Percentiles rank a stretch among this genome's conserved stretches.
Conservation (phyloP, 1,284 basidiomycete genomes). For the Pyrrhoderma noxium region DNA sequence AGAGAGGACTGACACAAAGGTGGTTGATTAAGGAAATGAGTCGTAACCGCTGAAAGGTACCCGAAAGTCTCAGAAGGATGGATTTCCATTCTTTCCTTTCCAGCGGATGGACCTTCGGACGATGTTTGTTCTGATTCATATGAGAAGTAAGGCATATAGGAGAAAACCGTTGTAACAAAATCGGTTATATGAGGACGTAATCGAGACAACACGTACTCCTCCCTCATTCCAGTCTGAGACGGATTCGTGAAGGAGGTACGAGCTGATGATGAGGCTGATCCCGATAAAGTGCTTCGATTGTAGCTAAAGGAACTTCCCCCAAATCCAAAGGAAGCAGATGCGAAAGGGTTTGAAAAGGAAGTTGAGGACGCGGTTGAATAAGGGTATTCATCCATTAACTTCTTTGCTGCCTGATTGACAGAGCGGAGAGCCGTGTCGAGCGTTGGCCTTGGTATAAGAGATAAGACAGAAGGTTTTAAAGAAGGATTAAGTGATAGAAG, state of each 20-base stretch:
- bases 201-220: conserved; percentile 66
- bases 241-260: conserved; percentile 21
- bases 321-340: conserved; percentile 19
- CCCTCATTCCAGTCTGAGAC: conserved; percentile 54
- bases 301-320: conserved; percentile 19
- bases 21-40: conserved; percentile 60
- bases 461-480: conserved; percentile 58
- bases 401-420: conserved; percentile 59
- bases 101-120: conserved; percentile 36
- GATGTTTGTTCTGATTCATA: conserved; percentile 32
- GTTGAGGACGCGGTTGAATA: conserved; percentile 44
- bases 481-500: conserved; percentile 57
- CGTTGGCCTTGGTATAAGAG: conserved; percentile 71
- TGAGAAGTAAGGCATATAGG: conserved; percentile 79
- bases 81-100: conserved; percentile 52
- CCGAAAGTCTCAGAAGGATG: conserved; percentile 67
- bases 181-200: conserved; percentile 68
- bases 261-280: conserved; percentile 26
- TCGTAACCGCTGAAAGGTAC: conserved; percentile 60
- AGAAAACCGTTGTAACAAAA: conserved; percentile 64
- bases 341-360: conserved; percentile 25
- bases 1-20: conserved; percentile 54
- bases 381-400: conserved; percentile 70
- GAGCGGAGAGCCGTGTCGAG: conserved; percentile 64
- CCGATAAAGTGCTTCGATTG: conserved; percentile 20